Evolutionary conservation across 306 rosid genomes (phyloP), one percentile per base, ranked within the genome.

Genomic region (Acacia confusa): DNA sequence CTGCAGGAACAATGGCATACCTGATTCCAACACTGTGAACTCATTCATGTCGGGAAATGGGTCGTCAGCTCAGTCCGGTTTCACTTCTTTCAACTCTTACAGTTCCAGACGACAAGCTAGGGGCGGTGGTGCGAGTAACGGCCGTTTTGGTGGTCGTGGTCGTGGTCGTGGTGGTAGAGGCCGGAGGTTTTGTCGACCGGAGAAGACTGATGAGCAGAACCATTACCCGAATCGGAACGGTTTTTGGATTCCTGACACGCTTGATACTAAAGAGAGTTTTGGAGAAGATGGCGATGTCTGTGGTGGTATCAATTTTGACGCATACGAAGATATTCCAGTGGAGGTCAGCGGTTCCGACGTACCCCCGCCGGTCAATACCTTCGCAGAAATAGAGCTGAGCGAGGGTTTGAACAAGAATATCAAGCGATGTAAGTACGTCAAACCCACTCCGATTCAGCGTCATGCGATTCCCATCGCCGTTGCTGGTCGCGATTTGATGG

Each of bases 361-460:
- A 57, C 92, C 95, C 0, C 88, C 89, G 1, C 85, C 97, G 45
- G 95, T 89, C 69, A 79, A 76, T 69, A 69, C 85, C 1, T 92
- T 92, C 66, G 86, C 86, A 0, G 94, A 88, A 71, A 85, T 92
- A 0, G 97, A 89, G 71, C 74, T 91, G 50, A 90, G 84, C 7
- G 90, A 91, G 0, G 88, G 80, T 2, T 82, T 92, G 83, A 91
- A 83, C 81, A 41, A 12, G 20, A 92, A 92, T 47, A 89, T 91
- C 19, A 57, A 79, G 85, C 67, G 92, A 82, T 92, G 97, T 89
- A 91, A 88, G 88, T 92, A 92, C 85, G 92, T 92, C 61, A 92
- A 88, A 70, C 97, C 97, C 11, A 92, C 97, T 20, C 97, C 97
- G 1, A 90, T 92, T 82, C 97, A 92, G 82, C 92, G 97, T 40